Evolutionary conservation across 495 filamentous ascomycete genomes (phyloP).

Genomic region (Penicillium parvum): DNA sequence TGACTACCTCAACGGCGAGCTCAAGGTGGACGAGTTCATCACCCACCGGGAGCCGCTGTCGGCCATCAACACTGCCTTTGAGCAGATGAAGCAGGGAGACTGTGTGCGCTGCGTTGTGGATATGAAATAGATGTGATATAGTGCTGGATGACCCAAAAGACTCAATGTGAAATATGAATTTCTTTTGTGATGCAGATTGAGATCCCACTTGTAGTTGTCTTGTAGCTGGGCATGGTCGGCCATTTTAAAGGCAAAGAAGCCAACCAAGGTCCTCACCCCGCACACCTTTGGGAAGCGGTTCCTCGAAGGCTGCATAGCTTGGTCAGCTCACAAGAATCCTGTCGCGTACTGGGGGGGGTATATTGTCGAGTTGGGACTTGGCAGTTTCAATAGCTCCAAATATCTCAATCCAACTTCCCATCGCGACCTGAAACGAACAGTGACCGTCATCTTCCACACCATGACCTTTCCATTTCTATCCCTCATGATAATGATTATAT

Average conservation of each 20-base stretch:
- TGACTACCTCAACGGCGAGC: constrained; percentile 81
- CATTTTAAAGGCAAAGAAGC: constrained; percentile 9
- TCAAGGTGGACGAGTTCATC: constrained; percentile 99
- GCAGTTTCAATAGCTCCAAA: not conserved
- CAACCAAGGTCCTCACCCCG: constrained; percentile 23
- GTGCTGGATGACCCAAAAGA: constrained; percentile 16
- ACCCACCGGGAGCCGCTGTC: constrained; percentile 81
- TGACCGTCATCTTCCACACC: too few relatives aligned
- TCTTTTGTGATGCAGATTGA: constrained; percentile 2
- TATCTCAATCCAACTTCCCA: not conserved
- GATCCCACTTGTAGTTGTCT: not conserved
- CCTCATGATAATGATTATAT: too few relatives aligned
- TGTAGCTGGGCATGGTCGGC: not conserved
- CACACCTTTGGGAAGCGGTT: constrained; percentile 18
- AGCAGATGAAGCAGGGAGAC: constrained; percentile 91
- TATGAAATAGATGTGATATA: constrained; percentile 28
- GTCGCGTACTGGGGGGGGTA: too few relatives aligned
- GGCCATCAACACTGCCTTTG: constrained; percentile 85
- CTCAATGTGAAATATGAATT: constrained; percentile 26
- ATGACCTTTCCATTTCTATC: too few relatives aligned
- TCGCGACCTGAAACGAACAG: not conserved
- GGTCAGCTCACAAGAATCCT: too few relatives aligned
- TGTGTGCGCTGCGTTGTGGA: constrained; percentile 83
- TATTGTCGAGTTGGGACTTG: too few relatives aligned
- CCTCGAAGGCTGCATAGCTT: too few relatives aligned